Evolutionary conservation across 768 basidiomycete species (phyloP), one percentile per base, ranked within the genome.

Genomic region (Neoboletus brunneissimus): DNA sequence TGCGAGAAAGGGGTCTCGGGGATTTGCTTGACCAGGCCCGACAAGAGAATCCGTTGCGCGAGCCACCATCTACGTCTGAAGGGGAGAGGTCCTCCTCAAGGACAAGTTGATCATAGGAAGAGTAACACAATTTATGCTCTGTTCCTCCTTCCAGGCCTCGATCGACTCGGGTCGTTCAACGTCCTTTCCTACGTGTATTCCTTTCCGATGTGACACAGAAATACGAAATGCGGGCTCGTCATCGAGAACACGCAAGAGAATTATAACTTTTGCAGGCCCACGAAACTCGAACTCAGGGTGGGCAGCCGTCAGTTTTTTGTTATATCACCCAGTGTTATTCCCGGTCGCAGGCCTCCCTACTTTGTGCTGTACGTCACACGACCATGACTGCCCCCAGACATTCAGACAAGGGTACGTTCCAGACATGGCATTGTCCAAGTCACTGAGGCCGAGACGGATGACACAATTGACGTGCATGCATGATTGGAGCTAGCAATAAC

Each of bases 1-100:
- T 89, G 31, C 85, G 84, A 64, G 87, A 87, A 16, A 88, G 86
- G 60, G 90, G 87, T 7, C 76, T 97, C 15, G 86, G 87, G 16
- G 81, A 80, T 1, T 71, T 97, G 50, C 76, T 98, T 1, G 81
- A 87, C 47, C 88, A 92, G 65, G 93, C 95, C 2, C 76, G 88
- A 54, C 79, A 84, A 48, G 91, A 94, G 60, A 88, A 91, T 66
- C 89, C 91, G 4, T 61, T 91, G 60, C 82, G 79, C 40, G 83
- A 86, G 23, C 82, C 84, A 5, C 77, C 82, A 11, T 73, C 77
- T 38, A 15, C 34, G 2, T 51, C 62, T 32, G 60, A 50, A 20
- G 48, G 52, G 41, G 25, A 46, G 29, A 20, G 48, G 38, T 51
- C 65, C 6, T 63, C 52, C 4, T 61, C 59, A 15, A 57, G 53